Base-by-base conservation (phyloP, 164 flowering plant genomes). In the Brasenia schreberi region DNA sequence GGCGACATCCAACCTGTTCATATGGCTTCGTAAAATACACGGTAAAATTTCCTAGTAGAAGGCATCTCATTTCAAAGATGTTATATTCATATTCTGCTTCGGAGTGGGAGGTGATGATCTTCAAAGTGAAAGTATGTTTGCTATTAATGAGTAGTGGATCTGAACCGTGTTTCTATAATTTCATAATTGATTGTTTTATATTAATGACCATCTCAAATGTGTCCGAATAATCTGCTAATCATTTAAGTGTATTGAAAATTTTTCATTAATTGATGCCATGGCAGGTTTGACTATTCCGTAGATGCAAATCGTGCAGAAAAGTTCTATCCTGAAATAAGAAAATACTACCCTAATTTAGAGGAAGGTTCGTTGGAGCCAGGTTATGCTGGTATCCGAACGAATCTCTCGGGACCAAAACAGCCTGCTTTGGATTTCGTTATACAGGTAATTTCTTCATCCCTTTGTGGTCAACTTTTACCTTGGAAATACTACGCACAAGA, bases 361-460 rank as follows among this genome's bases (percentile, higher is more conserved):
- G 89, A 90, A 68, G 96, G 83, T 67, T 82, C 84, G 65, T 75
- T 90, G 59, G 85, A 85, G 75, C 85, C 93, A 61, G 88, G 94
- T 19, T 93, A 90, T 84, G 78, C 96, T 7, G 96, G 98, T 43
- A 88, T 92, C 64, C 81, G 98, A 53, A 81, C 98, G 67, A 90
- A 93, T 78, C 85, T 93, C 70, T 81, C 85, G 53, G 90, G 94
- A 75, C 92, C 96, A 6, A 64, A 70, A 65, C 83, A 87, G 77
- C 44, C 78, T 64, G 81, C 90, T 11, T 66, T 10, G 44, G 98
- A 93, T 80, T 93, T 93, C 76, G 66, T 90, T n/a, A 80, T 93
- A 76, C 98, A 90, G 91, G 96, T 87, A 49, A 59, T 49, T 67
- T 73, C 61, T 67, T 27, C 39, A 33, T 17, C n/a, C 61, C 7